phyloP scores from a whole-genome alignment of 768 basidiomycete species.

The Kwoniella pini region DNA sequence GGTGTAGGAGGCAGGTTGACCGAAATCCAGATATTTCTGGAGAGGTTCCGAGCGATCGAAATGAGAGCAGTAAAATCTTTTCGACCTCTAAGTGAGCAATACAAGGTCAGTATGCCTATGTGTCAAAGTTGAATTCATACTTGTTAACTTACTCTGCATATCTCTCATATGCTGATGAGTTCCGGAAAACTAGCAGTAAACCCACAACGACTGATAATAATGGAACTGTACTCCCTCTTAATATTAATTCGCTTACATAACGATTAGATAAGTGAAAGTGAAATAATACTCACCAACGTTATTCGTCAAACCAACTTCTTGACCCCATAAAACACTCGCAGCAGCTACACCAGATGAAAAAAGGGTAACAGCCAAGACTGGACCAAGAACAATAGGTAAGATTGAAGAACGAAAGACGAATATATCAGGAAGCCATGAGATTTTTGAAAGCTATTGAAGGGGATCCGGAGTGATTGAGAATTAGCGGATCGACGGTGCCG shows the following conservation, averaged over 20 bases:
- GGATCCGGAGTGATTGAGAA: neutral
- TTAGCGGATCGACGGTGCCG: neutral
- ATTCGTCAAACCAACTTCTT: slow-evolving; percentile 69
- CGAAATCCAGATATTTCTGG: slow-evolving; percentile 49
- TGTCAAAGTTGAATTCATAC: too few relatives aligned
- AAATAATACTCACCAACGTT: slow-evolving; percentile 59
- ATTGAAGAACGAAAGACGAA: slow-evolving; percentile 80
- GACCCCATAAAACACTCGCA: slow-evolving; percentile 58
- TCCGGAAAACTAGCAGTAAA: slow-evolving; percentile 63
- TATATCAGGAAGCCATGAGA: slow-evolving; percentile 85
- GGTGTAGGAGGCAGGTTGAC: slow-evolving; percentile 60
- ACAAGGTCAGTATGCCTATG: too few relatives aligned
- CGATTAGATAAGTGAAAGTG: too few relatives aligned
- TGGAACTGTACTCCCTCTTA: slow-evolving; percentile 59
- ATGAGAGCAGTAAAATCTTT: slow-evolving; percentile 75
- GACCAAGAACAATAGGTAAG: slow-evolving; percentile 70
- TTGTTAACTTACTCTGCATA: slow-evolving; percentile 59
- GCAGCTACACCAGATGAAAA: slow-evolving; percentile 61
- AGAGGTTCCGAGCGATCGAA: slow-evolving; percentile 59
- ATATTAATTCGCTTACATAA: too few relatives aligned
- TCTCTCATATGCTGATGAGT: slow-evolving; percentile 42
- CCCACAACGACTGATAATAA: slow-evolving; percentile 89
- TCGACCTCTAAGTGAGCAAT: slow-evolving; percentile 86
- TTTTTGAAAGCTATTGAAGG: slow-evolving; percentile 38
- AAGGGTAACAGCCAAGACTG: slow-evolving; percentile 78